Conservation (phyloP, 2,329 filamentous ascomycete genomes). For the Fusarium sambucinum region DNA sequence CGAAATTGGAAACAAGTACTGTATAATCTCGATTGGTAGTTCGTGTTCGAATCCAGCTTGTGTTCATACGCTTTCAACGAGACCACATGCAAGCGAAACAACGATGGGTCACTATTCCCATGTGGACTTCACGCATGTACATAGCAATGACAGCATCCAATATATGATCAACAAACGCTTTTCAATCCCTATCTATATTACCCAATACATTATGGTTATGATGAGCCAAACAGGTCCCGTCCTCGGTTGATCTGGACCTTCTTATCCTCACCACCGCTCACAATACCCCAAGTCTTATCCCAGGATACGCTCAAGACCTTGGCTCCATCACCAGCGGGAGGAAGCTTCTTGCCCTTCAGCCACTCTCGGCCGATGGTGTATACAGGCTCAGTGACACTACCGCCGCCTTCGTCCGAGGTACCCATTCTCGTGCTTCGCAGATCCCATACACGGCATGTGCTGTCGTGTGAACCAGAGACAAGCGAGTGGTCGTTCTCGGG, state of each 20-base stretch:
- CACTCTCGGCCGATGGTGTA: constrained; percentile 82
- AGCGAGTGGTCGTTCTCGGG: constrained; percentile 82
- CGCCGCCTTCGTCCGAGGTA: constrained; percentile 69
- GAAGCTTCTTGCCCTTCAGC: constrained; percentile 71
- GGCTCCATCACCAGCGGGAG: constrained; percentile 80
- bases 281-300: constrained; percentile 88
- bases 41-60: background rate
- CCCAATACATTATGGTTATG: constrained; percentile 51
- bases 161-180: constrained; percentile 33
- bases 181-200: constrained; percentile 25
- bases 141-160: constrained; percentile 1
- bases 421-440: constrained; percentile 76
- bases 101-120: background rate
- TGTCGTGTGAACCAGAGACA: constrained; percentile 90
- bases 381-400: constrained; percentile 78
- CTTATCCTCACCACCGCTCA: constrained; percentile 94
- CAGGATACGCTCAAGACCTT: constrained; percentile 93
- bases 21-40: background rate
- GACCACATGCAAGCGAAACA: background rate
- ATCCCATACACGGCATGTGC: constrained; percentile 95
- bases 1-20: background rate
- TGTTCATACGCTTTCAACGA: background rate
- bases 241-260: constrained; percentile 90
- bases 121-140: background rate
- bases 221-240: constrained; percentile 61